These are phyloP conservation scores for Coemansia linderi DNA, from an alignment of 371 early-diverging fungal genomes.

Conservation along the genomic window DNA sequence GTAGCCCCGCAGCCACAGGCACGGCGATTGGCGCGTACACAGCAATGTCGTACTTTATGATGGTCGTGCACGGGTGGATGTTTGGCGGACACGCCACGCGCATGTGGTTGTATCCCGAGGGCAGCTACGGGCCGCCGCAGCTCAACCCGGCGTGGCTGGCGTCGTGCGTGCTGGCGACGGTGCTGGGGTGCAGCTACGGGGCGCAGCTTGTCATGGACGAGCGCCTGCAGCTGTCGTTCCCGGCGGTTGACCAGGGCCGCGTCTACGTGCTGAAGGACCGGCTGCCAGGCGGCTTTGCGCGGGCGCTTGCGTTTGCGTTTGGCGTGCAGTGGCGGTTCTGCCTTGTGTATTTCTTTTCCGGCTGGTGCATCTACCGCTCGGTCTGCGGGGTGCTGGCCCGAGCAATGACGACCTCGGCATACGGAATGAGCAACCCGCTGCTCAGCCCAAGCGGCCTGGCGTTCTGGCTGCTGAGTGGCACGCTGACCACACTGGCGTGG, in stretches of 20 bases:
- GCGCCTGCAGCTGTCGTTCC: constrained; percentile 50
- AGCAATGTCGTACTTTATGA: constrained; percentile 21
- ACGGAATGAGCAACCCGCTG: constrained; percentile 44
- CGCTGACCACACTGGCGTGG: constrained; percentile 35
- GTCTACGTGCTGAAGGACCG: constrained; percentile 47
- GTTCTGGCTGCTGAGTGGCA: constrained; percentile 39
- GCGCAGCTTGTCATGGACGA: constrained; percentile 31
- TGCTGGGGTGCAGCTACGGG: constrained; percentile 35
- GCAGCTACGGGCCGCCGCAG: constrained; percentile 46
- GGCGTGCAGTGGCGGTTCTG: constrained; percentile 33
- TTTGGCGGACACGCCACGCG: constrained; percentile 30
- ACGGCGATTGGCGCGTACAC: constrained; percentile 15
- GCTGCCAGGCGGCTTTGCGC: constrained; percentile 36
- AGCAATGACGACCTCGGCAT: constrained; percentile 38
- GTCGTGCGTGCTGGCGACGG: constrained; percentile 21
- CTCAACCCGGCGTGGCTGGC: constrained; percentile 46
- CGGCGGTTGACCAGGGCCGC: constrained; percentile 49
- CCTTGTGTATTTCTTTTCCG: constrained; percentile 38
- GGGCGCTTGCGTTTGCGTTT: constrained; percentile 25
- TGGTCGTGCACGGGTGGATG: constrained; percentile 27
- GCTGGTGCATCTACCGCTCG: constrained; percentile 39
- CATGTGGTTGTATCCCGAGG: constrained; percentile 47
- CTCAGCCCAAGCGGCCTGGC: constrained; percentile 25
- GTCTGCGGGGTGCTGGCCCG: constrained; percentile 27
- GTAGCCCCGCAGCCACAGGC: constrained; percentile 27